phyloP scores from a whole-genome alignment of 129 eudicot genomes.

The Erigeron canadensis region DNA sequence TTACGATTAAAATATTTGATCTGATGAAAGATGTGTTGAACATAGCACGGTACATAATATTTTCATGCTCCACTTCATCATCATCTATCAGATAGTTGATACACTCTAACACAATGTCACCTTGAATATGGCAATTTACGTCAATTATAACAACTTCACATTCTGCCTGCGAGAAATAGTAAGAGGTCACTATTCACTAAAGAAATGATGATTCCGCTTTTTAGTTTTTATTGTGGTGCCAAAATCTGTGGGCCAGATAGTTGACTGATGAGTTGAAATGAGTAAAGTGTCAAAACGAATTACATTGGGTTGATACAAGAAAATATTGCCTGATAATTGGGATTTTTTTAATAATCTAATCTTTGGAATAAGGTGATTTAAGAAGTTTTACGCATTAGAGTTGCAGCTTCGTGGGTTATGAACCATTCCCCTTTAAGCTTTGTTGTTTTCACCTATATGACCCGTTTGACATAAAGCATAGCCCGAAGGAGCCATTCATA shows the following conservation, averaged over 20 bases:
- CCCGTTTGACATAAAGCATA: background rate
- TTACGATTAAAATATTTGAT: constrained; percentile 75
- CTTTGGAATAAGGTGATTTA: background rate
- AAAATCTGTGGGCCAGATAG: background rate
- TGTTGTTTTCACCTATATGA: background rate
- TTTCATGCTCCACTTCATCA: constrained; percentile 56
- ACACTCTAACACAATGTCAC: constrained; percentile 90
- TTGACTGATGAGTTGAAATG: background rate
- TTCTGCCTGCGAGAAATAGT: constrained; percentile 59
- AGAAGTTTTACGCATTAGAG: background rate
- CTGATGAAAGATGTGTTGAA: constrained; percentile 85
- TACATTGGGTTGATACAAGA: background rate
- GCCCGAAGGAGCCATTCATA: background rate
- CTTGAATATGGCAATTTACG: constrained; percentile 73
- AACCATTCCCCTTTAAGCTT: constrained; percentile 3
- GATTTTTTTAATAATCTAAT: background rate
- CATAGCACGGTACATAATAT: constrained; percentile 76
- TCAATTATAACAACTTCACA: constrained; percentile 73
- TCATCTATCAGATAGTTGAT: constrained; percentile 38
- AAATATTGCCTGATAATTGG: background rate
- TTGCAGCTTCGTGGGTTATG: background rate
- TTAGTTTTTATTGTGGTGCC: background rate
- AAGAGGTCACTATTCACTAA: constrained; percentile 3
- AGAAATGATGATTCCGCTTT: background rate
- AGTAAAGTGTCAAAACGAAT: background rate